phyloP scores from a whole-genome alignment of 2,329 filamentous ascomycete genomes.

The Fusarium camptoceras region DNA sequence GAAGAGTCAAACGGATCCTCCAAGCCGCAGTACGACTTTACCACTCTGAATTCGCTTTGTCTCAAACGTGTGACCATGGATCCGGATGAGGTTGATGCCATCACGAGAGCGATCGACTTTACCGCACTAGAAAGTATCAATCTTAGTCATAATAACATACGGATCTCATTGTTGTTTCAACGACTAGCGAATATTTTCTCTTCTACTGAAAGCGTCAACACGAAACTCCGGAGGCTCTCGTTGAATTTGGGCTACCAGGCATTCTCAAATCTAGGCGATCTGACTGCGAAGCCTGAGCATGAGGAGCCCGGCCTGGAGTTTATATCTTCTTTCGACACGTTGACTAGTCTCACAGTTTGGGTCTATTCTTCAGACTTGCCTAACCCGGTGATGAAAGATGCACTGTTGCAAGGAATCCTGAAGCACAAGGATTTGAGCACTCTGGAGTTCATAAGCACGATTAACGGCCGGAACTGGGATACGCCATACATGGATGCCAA shows the following conservation, averaged over 20 bases:
- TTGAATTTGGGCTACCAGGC: neutral
- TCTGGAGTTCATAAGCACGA: constrained; percentile 9
- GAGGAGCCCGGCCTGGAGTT: constrained; percentile 9
- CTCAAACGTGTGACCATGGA: neutral
- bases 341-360: constrained; percentile 15
- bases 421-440: constrained; percentile 26
- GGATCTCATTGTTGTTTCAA: neutral
- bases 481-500: constrained; percentile 22
- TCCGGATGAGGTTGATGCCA: neutral
- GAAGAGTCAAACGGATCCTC: neutral
- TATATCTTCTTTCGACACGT: constrained; percentile 32
- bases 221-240: constrained; percentile 10
- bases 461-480: neutral
- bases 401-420: constrained; percentile 30
- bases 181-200: constrained; percentile 1
- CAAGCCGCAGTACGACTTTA: neutral
- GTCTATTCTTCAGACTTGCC: neutral
- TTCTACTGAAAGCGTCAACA: neutral
- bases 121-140: constrained; percentile 10
- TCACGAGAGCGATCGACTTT: constrained; percentile 29
- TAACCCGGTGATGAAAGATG: constrained; percentile 12
- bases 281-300: accelerated
- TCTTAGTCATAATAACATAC: neutral
- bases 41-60: constrained; percentile 17
- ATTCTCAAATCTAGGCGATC: accelerated